A percentile compares a stretch with the other conserved stretches of the same genome.
These are phyloP conservation scores for Dittrichia graveolens DNA, from an alignment of 129 eudicot genomes.

Conservation along the genomic window DNA sequence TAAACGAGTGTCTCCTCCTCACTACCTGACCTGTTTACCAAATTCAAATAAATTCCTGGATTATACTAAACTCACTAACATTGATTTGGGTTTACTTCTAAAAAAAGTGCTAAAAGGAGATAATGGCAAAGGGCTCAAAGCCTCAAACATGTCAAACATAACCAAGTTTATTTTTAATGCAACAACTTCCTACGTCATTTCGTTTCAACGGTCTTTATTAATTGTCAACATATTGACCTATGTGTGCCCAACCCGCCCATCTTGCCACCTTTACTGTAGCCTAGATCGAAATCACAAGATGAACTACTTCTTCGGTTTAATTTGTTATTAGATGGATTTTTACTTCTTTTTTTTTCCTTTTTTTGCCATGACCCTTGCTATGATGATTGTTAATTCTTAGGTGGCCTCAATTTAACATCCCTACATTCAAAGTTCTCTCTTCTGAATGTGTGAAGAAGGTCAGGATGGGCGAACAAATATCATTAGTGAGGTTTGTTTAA, in stretches of 20 bases:
- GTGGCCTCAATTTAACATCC: conserved; percentile 87
- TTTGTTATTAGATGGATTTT: background rate
- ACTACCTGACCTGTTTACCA: no score
- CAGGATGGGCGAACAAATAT: conserved; percentile 75
- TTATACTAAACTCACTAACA: no score
- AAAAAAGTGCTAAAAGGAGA: no score
- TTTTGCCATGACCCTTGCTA: conserved; percentile 1
- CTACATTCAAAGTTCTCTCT: conserved; percentile 61
- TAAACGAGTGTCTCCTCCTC: no score
- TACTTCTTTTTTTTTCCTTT: no score
- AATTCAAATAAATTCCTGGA: no score
- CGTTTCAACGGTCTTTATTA: no score
- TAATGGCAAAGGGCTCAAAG: no score
- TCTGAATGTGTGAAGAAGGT: conserved; percentile 69
- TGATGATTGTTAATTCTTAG: conserved; percentile 35
- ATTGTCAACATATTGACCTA: background rate
- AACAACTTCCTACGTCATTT: no score
- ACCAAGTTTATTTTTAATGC: no score
- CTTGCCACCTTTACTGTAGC: background rate
- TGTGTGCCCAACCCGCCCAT: background rate
- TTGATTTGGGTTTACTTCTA: no score
- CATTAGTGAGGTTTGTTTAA: conserved; percentile 73
- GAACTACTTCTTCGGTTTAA: background rate
- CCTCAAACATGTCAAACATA: no score
- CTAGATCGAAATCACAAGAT: conserved; percentile 2